Evolutionary conservation across 345 rosid genomes (phyloP), one percentile per base, ranked within the genome.

Genomic region (Salix arbutifolia): DNA sequence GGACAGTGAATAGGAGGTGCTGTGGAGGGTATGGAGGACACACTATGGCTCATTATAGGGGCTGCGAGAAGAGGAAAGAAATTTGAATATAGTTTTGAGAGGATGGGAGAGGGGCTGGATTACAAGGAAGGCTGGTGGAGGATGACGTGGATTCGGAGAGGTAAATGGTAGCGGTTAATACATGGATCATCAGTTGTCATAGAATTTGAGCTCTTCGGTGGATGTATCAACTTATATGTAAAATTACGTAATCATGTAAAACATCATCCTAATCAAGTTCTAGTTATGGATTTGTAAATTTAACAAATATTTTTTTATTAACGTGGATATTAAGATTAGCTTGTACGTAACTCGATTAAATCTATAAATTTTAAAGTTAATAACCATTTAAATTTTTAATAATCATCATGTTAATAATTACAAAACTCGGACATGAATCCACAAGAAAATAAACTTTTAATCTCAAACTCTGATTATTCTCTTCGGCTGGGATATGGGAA

Each of bases 21-120:
- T 1, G 75, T 23, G 56, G 74, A 69, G 67, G 79, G 76, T 67
- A 81, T 76, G 86, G 66, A 67, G 52, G 52, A 81, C 76, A 76
- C 77, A 69, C 53, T 81, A 75, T 69, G 16, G 79, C 65, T 74
- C 79, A 69, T 69, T 76, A 58, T 69, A 76, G 69, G 73, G 69
- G 9, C 25, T 26, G 4, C 6, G 19, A 23, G 14, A 19, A 21
- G 25, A 23, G 40, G n/a, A 3, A 69, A 53, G 42, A 56, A 53
- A 69, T 25, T 33, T 31, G 35, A 14, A 56, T 53, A 66, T 28
- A 13, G 8, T 13, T 3, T 40, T 37, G 48, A 30, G 28, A 8
- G 3, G 26, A 48, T 50, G 66, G 28, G 52, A 3, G 40, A 62
- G 67, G 18, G 3, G 26, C 35, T 50, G 72, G 7, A 2, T 30